Base-by-base conservation (phyloP, 352 stramenopile species). In the Globisporangium spinosum region DNA sequence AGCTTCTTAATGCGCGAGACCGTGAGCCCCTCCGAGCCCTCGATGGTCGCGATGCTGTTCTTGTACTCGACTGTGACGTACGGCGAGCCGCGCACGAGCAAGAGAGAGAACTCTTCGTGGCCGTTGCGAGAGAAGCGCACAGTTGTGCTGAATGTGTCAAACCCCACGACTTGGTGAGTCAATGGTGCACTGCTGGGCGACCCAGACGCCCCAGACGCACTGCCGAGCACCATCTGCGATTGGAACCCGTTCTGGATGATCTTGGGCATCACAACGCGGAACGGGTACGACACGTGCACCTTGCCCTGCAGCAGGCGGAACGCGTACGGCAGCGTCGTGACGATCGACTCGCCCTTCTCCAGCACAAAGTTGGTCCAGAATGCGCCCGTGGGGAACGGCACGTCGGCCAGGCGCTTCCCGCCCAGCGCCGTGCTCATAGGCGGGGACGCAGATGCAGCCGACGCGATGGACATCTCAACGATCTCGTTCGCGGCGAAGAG, bases 351-450 rank as follows among this genome's bases (percentile, higher is more conserved):
- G 67, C 87, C 83, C 32, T 89, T 65, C 23, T 78, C 79, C 32
- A 94, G 77, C 65, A 94, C 85, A 38, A 91, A 72, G 69, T 94
- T 94, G 45, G 84, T 92, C 87, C 87, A 94, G 75, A 82, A 94
- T 3, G 87, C 84, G 57, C 84, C 84, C 0, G 87, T 94, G 22
- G 87, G 87, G 74, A 94, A 94, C 56, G 84, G 81, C 49, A 80
- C 73, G 65, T 89, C 81, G 6, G 70, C 74, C 29, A 87, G 73
- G 20, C 68, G 64, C 67, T 71, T 65, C 29, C 32, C 56, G 20
- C 56, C 35, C n/a, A 62, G 56, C 8, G 35, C 29, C 9, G 56
- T 15, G 29, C 32, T 47, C n/a, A 60, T 20, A 29, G n/a, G 3
- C 1, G 23, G 20, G 7, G 57, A 22, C 20, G 32, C 29, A n/a